phyloP scores from a whole-genome alignment of 768 basidiomycete genomes.

The Mrakia frigida region DNA sequence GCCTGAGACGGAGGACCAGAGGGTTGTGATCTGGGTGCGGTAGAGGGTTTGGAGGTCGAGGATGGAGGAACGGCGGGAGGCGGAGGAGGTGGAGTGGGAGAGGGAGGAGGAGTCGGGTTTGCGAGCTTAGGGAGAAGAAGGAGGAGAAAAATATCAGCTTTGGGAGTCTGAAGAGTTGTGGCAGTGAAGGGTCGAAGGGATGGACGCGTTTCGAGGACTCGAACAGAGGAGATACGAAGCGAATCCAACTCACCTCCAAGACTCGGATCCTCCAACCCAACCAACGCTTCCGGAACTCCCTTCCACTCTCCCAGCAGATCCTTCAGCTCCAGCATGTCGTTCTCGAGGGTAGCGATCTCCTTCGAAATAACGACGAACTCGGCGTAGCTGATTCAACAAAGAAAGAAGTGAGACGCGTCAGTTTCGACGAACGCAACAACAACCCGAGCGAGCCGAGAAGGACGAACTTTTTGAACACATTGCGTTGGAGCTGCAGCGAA shows the following conservation, averaged over 20 bases:
- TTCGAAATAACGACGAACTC: constrained; percentile 96
- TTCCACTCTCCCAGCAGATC: constrained; percentile 93
- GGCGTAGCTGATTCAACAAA: constrained; percentile 62
- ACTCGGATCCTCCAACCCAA: constrained; percentile 62
- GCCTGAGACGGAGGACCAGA: constrained; percentile 87
- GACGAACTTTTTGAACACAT: constrained; percentile 86
- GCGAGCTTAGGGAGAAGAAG: not conserved
- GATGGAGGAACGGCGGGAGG: constrained; percentile 53
- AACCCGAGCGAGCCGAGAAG: not conserved
- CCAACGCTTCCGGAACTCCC: constrained; percentile 72
- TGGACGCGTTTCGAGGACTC: not conserved
- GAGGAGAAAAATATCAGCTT: no score
- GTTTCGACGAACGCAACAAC: constrained; percentile 25
- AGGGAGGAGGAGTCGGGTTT: constrained; percentile 59
- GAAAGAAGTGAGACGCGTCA: constrained; percentile 3
- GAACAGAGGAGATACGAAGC: not conserved
- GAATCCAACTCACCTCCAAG: constrained; percentile 5
- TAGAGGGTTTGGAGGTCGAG: constrained; percentile 91
- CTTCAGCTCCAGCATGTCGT: constrained; percentile 95
- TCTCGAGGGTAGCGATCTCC: constrained; percentile 91
- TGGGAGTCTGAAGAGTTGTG: no score
- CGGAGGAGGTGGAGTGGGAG: constrained; percentile 56
- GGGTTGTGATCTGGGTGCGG: constrained; percentile 84
- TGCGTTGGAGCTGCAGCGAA: constrained; percentile 59
- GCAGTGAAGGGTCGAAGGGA: no score